Conservation (phyloP, 2,329 filamentous ascomycete species). For the Colletotrichum sansevieriae region DNA sequence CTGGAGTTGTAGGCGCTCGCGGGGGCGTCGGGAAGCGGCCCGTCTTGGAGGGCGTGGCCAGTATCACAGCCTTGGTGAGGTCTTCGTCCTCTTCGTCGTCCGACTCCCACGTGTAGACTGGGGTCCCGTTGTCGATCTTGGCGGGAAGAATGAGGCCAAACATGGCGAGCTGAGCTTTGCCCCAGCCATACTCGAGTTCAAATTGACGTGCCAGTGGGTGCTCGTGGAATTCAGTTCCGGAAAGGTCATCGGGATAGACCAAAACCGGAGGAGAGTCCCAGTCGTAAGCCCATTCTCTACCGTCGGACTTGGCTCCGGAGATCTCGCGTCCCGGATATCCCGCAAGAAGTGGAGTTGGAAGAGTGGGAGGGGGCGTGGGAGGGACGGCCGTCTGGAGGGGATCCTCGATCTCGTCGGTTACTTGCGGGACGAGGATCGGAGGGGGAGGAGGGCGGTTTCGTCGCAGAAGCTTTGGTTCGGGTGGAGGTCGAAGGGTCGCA, state of each 20-base stretch:
- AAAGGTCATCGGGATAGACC: conserved; percentile 52
- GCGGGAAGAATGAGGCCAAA: conserved; percentile 38
- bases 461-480: conserved; percentile 15
- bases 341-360: conserved; percentile 57
- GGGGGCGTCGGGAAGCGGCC: not conserved
- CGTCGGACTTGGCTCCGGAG: conserved; percentile 54
- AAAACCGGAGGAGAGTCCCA: conserved; percentile 48
- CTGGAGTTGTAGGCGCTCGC: not conserved
- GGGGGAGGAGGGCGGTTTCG: conserved; percentile 13
- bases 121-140: conserved; percentile 33
- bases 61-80: not conserved
- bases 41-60: not conserved
- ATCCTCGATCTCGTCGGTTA: conserved; percentile 1
- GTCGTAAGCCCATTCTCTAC: conserved; percentile 52
- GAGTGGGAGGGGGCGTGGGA: conserved; percentile 5
- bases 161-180: conserved; percentile 27
- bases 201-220: conserved; percentile 52
- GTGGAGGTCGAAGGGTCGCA: conserved; percentile 2
- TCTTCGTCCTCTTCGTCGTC: conserved; percentile 35
- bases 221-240: conserved; percentile 51
- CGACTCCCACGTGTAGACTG: conserved; percentile 34
- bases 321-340: conserved; percentile 56
- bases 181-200: conserved; percentile 27
- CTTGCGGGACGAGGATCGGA: not conserved
- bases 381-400: not conserved